These are phyloP conservation scores for Dendrocalamus latiflorus DNA, from an alignment of 202 grass and related monocot genomes.

Conservation along the genomic window DNA sequence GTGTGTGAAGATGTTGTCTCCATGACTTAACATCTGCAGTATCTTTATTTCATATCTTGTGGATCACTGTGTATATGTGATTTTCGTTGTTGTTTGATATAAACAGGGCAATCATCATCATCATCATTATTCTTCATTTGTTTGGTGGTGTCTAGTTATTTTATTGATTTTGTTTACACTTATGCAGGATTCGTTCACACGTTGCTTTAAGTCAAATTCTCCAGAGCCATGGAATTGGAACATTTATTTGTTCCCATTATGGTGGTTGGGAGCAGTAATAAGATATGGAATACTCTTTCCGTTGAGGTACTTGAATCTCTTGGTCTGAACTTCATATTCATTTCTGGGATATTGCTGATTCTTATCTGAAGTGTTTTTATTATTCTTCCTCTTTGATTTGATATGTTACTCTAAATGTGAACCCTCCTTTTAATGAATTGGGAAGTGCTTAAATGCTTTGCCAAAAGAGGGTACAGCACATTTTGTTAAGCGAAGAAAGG, in stretches of 20 bases:
- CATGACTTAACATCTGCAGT: background rate
- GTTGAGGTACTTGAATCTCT: constrained; percentile 47
- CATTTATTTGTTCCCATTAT: constrained; percentile 96
- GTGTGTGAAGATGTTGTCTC: background rate
- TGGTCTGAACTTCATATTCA: background rate
- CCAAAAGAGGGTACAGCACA: no score
- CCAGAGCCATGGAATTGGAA: constrained; percentile 99
- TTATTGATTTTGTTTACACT: constrained; percentile 2
- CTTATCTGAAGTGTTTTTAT: background rate
- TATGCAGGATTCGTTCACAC: constrained; percentile 91
- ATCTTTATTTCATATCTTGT: background rate
- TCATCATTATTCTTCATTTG: background rate
- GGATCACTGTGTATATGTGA: background rate
- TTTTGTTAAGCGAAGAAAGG: no score
- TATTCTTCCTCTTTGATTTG: constrained; percentile 9
- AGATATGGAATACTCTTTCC: constrained; percentile 93
- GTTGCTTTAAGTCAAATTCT: constrained; percentile 98
- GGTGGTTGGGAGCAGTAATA: constrained; percentile 85
- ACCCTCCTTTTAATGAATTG: background rate
- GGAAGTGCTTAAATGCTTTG: no score
- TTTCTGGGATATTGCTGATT: background rate
- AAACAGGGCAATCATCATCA: background rate
- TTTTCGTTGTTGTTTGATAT: background rate
- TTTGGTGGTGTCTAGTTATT: constrained; percentile 9
- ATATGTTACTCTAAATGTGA: background rate